Base-by-base conservation (phyloP, 495 filamentous ascomycete species). In the Neurospora sublineolata region DNA sequence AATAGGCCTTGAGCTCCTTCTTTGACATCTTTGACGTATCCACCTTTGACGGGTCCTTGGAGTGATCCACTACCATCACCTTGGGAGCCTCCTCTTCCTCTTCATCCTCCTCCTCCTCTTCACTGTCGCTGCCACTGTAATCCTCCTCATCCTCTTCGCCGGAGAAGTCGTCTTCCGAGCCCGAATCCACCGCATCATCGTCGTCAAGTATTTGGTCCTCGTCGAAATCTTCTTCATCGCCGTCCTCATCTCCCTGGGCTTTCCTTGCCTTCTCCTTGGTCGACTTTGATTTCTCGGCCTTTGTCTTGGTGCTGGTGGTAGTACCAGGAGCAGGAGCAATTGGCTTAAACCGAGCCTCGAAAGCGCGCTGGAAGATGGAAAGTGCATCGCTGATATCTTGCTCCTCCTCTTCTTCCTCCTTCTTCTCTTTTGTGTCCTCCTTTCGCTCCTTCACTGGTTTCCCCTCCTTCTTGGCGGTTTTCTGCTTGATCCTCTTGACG, bases 331-430 rank as follows among this genome's bases (percentile, higher is more conserved):
- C 72, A 74, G 72, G 75, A 73, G 84, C 83, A 27, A 97, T 76
- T 12, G 94, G 92, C 74, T 89, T 87, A 80, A 97, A 98, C 75
- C 90, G 89, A 10, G 90, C 87, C 81, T 97, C 95, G 79, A 99
- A 98, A 78, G 92, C 89, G 73, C 88, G 89, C 71, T 88, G 88
- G 73, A 99, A 89, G 40, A 91, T 82, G 70, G 79, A 82, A 69
- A 82, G 80, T 0, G 80, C 82, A n/a, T 81, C 77, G 20, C 76
- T 77, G 33, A 80, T 74, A 60, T 80, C 80, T 11, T 74, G 39
- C 1, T 67, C 70, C 6, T 71, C 73, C 14, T 74, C 37, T 37
- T 76, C 72, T 6, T 69, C 41, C 20, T 79, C 78, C n/a, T 76
- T 18, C 40, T 41, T 18, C 40, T 41, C 16, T 7, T 18, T 14